A percentile compares a stretch with the other conserved stretches of the same genome.
Conservation (phyloP, 2,329 filamentous ascomycete species). For the Penicillium sp. region DNA sequence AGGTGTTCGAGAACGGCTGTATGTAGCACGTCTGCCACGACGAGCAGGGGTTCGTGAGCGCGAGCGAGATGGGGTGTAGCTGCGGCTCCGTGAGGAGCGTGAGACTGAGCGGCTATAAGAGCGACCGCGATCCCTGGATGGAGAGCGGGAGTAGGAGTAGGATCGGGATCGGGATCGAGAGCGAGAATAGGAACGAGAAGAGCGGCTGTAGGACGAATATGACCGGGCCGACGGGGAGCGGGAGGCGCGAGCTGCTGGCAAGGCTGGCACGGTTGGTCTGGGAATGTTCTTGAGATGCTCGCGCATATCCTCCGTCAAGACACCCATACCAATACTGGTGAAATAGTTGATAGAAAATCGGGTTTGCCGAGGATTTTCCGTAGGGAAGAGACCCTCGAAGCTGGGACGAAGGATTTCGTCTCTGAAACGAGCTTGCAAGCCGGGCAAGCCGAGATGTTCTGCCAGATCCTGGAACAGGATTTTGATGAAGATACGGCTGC, state of each 20-base stretch:
- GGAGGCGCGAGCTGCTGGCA: constrained; percentile 64
- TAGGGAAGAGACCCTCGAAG: constrained; percentile 86
- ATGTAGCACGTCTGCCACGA: constrained; percentile 35
- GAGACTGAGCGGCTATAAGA: constrained; percentile 39
- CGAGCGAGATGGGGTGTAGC: constrained; percentile 43
- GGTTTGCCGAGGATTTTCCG: constrained; percentile 84
- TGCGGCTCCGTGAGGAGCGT: constrained; percentile 37
- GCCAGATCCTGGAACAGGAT: constrained; percentile 92
- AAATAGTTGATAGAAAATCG: constrained; percentile 99
- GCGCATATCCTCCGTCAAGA: constrained; percentile 92
- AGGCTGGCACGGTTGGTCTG: constrained; percentile 75
- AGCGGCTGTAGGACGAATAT: constrained; percentile 69
- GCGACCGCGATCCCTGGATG: constrained; percentile 36
- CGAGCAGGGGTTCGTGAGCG: constrained; percentile 36
- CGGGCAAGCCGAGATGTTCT: constrained; percentile 82
- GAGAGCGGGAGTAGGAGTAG: constrained; percentile 41
- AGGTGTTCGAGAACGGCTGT: constrained; percentile 40
- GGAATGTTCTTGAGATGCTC: constrained; percentile 87
- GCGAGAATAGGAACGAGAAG: constrained; percentile 42
- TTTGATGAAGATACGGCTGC: constrained; percentile 97
- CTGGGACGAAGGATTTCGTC: constrained; percentile 79
- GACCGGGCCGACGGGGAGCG: constrained; percentile 69
- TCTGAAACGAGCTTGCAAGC: constrained; percentile 73
- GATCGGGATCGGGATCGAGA: constrained; percentile 54
- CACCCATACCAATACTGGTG: constrained; percentile 95